phyloP scores from a whole-genome alignment of 768 basidiomycete genomes.

The Naganishia friedmannii region DNA sequence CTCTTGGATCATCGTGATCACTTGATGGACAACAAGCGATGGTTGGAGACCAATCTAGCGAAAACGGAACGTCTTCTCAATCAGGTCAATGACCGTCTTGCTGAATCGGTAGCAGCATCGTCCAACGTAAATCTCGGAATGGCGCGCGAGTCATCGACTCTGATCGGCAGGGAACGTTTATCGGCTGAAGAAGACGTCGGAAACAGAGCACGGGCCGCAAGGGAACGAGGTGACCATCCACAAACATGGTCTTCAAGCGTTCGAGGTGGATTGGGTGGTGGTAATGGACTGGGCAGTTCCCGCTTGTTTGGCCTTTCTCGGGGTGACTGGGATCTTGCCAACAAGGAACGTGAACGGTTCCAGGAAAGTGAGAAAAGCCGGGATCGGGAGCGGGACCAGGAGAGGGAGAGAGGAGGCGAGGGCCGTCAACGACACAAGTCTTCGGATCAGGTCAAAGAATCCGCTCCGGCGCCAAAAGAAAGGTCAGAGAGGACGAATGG shows the following conservation, averaged over 20 bases:
- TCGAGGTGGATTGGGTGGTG: constrained; percentile 31
- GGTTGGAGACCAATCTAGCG: constrained; percentile 47
- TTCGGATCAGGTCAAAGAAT: neutral
- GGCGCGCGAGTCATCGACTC: neutral
- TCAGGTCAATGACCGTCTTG: constrained; percentile 48
- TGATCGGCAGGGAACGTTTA: neutral
- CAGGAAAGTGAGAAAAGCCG: constrained; percentile 3
- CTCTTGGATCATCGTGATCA: constrained; percentile 49
- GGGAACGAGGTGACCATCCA: constrained; percentile 6
- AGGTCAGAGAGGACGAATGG: constrained; percentile 18
- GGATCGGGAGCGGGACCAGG: constrained; percentile 29
- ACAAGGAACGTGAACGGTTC: constrained; percentile 12
- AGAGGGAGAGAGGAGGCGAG: constrained; percentile 37
- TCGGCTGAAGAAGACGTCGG: constrained; percentile 20
- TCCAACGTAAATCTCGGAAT: neutral
- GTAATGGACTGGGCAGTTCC: neutral
- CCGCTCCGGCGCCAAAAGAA: neutral
- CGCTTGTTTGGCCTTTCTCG: neutral
- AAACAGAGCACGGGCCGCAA: constrained; percentile 8
- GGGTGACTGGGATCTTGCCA: constrained; percentile 13
- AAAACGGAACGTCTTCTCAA: constrained; percentile 47
- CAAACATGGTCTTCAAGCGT: constrained; percentile 15
- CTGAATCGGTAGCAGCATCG: constrained; percentile 25
- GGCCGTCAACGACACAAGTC: constrained; percentile 34
- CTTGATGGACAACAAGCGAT: constrained; percentile 48